These are phyloP conservation scores for Candida qinlingensis DNA, from an alignment of 805 yeast species.

Conservation along the genomic window DNA sequence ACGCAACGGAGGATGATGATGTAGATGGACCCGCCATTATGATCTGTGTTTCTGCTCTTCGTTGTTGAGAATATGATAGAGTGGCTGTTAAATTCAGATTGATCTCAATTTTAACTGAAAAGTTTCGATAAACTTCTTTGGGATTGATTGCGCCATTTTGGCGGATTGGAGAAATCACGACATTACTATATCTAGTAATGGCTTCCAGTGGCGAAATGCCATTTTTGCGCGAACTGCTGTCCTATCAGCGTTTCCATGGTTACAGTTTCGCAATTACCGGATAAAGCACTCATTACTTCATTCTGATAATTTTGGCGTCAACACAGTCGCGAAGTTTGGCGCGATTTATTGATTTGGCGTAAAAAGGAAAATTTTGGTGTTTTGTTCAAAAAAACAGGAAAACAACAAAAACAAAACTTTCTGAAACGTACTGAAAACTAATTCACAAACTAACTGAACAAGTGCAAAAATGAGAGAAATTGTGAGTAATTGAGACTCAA, in stretches of 20 bases:
- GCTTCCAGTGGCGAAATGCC: neutral
- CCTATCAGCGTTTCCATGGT: neutral
- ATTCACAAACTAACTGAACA: neutral
- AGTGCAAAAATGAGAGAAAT: slow-evolving; percentile 11
- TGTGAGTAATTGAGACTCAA: neutral
- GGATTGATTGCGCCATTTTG: neutral
- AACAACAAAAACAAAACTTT: neutral
- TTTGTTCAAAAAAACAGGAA: slow-evolving; percentile 1
- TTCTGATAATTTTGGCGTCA: slow-evolving; percentile 2
- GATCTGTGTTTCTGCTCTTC: neutral
- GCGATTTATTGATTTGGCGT: neutral
- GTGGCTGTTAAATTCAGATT: neutral
- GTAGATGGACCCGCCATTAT: slow-evolving; percentile 10
- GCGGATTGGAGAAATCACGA: neutral
- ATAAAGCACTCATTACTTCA: neutral
- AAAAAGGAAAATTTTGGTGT: neutral
- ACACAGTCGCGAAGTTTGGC: neutral
- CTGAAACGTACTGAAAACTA: slow-evolving; percentile 1
- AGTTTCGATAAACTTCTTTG: neutral
- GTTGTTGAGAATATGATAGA: neutral
- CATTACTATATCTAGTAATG: neutral
- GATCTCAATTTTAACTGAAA: neutral
- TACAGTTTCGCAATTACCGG: neutral
- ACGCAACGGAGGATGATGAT: slow-evolving; percentile 1
- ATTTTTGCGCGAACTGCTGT: neutral